Evolutionary conservation across 169 alveolate species (phyloP).

Genomic region (Theileria orientalis): DNA sequence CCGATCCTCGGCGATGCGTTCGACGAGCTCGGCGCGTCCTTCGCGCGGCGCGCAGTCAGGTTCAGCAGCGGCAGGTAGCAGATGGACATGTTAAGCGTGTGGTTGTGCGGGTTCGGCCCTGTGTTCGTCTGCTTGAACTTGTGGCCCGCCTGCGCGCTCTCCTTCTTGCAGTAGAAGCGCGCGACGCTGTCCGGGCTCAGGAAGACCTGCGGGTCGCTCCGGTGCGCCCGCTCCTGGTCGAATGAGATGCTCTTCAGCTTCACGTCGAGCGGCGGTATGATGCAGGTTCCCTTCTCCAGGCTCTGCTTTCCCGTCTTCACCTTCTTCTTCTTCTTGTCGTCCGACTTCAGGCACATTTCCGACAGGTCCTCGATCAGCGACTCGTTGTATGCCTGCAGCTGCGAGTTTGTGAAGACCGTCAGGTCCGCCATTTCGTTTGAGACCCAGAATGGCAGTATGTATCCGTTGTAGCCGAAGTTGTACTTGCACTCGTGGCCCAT

Average conservation of each 20-base stretch:
- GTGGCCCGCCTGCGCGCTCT: slow-evolving; percentile 4
- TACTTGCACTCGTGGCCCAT: slow-evolving; percentile 32
- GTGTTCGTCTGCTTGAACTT: slow-evolving; percentile 23
- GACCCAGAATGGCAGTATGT: slow-evolving; percentile 3
- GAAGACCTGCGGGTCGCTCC: slow-evolving; percentile 48
- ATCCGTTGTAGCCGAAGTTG: slow-evolving; percentile 11
- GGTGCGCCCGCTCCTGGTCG: slow-evolving; percentile 47
- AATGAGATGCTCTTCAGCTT: slow-evolving; percentile 26
- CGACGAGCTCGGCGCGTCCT: neutral
- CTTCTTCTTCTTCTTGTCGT: slow-evolving; percentile 54
- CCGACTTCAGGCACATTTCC: slow-evolving; percentile 16
- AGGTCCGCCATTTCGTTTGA: slow-evolving; percentile 35
- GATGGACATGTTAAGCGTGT: slow-evolving; percentile 39
- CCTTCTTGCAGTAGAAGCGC: slow-evolving; percentile 17
- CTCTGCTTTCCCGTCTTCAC: slow-evolving; percentile 46
- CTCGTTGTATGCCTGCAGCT: neutral
- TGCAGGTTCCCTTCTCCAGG: slow-evolving; percentile 39
- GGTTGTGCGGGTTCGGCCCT: slow-evolving; percentile 25
- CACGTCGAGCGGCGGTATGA: slow-evolving; percentile 58
- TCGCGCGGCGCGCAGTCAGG: neutral
- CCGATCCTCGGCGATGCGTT: neutral
- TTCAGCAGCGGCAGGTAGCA: slow-evolving; percentile 59
- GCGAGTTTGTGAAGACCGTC: slow-evolving; percentile 19
- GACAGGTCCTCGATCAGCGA: slow-evolving; percentile 20
- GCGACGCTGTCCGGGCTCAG: slow-evolving; percentile 25